A percentile compares a stretch with the other conserved stretches of the same genome.
Conservation (phyloP, 345 rosid genomes). For the Sisymbrium altissimum region DNA sequence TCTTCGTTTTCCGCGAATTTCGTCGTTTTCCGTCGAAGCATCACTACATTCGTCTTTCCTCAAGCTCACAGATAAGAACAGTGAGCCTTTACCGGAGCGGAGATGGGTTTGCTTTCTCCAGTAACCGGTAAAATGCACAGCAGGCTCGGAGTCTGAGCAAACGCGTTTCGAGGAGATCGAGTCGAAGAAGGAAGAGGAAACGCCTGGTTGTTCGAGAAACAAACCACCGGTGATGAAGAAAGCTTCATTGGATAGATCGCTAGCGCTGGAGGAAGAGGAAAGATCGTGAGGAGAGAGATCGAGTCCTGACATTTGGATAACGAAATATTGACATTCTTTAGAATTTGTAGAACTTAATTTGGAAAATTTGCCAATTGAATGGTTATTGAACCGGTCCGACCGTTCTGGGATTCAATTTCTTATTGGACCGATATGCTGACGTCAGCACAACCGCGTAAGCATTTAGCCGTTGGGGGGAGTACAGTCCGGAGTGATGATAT, state of each 20-base stretch:
- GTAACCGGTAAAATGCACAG: slow-evolving; percentile 8
- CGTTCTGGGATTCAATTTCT: not conserved
- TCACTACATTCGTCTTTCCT: slow-evolving; percentile 35
- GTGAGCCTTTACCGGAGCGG: slow-evolving; percentile 12
- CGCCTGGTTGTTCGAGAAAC: slow-evolving; percentile 47
- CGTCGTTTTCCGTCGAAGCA: slow-evolving; percentile 32
- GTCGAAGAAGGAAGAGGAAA: slow-evolving; percentile 44
- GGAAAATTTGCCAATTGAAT: not conserved
- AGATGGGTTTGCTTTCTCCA: slow-evolving; percentile 19
- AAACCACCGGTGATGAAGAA: slow-evolving; percentile 47
- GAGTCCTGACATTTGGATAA: slow-evolving; percentile 38
- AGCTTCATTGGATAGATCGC: slow-evolving; percentile 25
- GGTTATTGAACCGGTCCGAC: not conserved
- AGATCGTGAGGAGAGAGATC: slow-evolving; percentile 29
- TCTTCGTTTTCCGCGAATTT: slow-evolving; percentile 27
- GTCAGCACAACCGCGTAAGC: not conserved
- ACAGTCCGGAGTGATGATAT: not conserved
- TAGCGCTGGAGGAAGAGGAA: slow-evolving; percentile 15
- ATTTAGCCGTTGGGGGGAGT: not conserved
- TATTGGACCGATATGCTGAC: not conserved
- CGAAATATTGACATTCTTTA: not conserved
- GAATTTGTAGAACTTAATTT: slow-evolving; percentile 1
- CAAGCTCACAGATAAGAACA: slow-evolving; percentile 54
- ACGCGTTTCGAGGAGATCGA: slow-evolving; percentile 36
- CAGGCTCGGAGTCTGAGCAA: slow-evolving; percentile 12